Evolutionary conservation across 2,329 filamentous ascomycete species (phyloP).

Genomic region (Lecanicillium sp.): DNA sequence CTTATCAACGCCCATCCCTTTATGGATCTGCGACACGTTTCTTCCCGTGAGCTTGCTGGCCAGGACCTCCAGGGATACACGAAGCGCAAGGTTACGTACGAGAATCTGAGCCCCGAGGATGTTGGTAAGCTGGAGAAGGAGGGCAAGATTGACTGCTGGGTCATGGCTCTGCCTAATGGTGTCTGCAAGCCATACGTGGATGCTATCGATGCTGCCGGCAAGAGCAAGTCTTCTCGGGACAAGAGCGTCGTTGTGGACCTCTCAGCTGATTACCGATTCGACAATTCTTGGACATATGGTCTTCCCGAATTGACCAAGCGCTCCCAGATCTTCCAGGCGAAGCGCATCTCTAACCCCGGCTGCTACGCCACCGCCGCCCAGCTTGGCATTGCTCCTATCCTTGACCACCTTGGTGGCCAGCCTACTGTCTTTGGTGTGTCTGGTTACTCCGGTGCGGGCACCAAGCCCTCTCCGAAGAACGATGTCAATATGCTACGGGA

Average conservation of each 20-base stretch:
- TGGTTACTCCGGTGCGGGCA: conserved; percentile 90
- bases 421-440: conserved; percentile 86
- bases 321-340: conserved; percentile 66
- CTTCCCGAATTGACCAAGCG: conserved; percentile 79
- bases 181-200: conserved; percentile 93
- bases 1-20: conserved; percentile 81
- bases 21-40: conserved; percentile 86
- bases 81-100: conserved; percentile 87
- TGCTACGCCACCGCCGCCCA: conserved; percentile 95
- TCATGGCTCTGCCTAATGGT: conserved; percentile 93
- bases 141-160: conserved; percentile 88
- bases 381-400: conserved; percentile 75
- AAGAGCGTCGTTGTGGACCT: conserved; percentile 82
- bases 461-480: conserved; percentile 92
- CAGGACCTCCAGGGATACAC: conserved; percentile 82
- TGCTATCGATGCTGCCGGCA: conserved; percentile 51
- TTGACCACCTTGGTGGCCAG: conserved; percentile 66
- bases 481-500: conserved; percentile 73
- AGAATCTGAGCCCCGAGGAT: conserved; percentile 82
- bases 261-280: conserved; percentile 91
- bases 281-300: conserved; percentile 78
- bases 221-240: conserved; percentile 20
- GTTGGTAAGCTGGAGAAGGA: conserved; percentile 76
- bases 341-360: conserved; percentile 86
- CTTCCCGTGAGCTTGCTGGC: conserved; percentile 83